Base-by-base conservation (phyloP, 768 basidiomycete genomes). In the Russula griseocarnosa region DNA sequence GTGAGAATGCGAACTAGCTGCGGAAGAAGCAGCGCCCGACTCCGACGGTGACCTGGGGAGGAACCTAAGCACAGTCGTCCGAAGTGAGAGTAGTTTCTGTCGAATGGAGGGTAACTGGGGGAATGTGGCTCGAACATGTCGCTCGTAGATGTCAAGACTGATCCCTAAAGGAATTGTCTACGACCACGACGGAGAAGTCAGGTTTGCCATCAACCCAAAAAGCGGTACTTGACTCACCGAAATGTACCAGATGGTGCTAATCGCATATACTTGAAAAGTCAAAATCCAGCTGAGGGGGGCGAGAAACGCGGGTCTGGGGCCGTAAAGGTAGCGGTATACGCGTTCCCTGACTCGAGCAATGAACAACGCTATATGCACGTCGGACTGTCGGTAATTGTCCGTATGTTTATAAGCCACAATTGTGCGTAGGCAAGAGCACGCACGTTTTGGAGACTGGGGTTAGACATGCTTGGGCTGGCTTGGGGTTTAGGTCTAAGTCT, bases 81-180 rank as follows among this genome's bases (percentile, higher is more conserved):
- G 50, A 10, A 36, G 16, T 14, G n/a, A 18, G 20, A 32, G 14
- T 8, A 64, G 30, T 38, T 32, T 13, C 11, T 3, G 32, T 54
- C 28, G 58, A 22, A 64, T 20, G 18, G 63, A 64, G 14, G 63
- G 63, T n/a, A 64, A 32, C 38, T 26, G 14, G 9, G 63, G 63
- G 36, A 64, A 60, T 44, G 42, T 38, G 22, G 18, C 53, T 28
- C 63, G 58, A 26, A 64, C n/a, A 10, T 36, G 34, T 13, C 38
- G 53, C n/a, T 64, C 63, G 30, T 64, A 64, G 36, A 64, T 7
- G n/a, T 55, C 13, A 26, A 55, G 5, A 14, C 53, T 0, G 13
- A 64, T 50, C 22, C 38, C 54, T 5, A 60, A 42, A 28, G 63
- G 63, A 24, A 60, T 46, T 2, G 53, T 49, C 63, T 64, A 46